These are phyloP conservation scores for Oryza australiensis DNA, from an alignment of 176 grass and related monocot species.

Conservation along the genomic window DNA sequence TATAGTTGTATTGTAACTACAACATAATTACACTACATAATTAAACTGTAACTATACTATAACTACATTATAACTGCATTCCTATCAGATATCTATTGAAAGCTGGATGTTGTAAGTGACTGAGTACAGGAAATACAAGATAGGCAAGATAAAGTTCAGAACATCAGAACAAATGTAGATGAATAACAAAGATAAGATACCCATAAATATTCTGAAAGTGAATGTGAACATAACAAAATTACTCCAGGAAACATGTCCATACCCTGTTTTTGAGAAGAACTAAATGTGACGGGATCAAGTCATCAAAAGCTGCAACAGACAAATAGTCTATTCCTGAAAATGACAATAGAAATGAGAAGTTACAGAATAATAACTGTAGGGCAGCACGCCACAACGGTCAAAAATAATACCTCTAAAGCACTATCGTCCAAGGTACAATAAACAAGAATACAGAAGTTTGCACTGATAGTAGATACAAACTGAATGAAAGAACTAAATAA, in stretches of 20 bases:
- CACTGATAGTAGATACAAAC: background rate
- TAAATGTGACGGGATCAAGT: conserved; percentile 50
- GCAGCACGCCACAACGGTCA: no score
- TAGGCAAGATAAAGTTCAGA: conserved; percentile 12
- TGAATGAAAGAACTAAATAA: background rate
- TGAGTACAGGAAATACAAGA: background rate
- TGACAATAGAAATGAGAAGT: background rate
- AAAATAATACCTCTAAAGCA: no score
- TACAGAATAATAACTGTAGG: background rate
- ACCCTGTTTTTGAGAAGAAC: conserved; percentile 51
- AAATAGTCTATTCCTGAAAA: conserved; percentile 56
- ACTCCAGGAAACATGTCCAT: conserved; percentile 7
- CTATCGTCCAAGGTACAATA: background rate
- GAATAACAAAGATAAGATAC: background rate
- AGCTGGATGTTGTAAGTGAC: background rate
- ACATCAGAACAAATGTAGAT: background rate
- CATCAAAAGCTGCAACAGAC: conserved; percentile 58
- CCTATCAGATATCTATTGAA: background rate
- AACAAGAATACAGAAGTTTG: background rate
- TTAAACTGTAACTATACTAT: no score
- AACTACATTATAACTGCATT: no score
- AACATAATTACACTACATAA: no score
- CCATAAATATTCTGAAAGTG: background rate
- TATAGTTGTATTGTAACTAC: no score
- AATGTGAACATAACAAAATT: background rate